Evolutionary conservation across 129 eudicot species (phyloP).

Genomic region (Flaveria brownii): DNA sequence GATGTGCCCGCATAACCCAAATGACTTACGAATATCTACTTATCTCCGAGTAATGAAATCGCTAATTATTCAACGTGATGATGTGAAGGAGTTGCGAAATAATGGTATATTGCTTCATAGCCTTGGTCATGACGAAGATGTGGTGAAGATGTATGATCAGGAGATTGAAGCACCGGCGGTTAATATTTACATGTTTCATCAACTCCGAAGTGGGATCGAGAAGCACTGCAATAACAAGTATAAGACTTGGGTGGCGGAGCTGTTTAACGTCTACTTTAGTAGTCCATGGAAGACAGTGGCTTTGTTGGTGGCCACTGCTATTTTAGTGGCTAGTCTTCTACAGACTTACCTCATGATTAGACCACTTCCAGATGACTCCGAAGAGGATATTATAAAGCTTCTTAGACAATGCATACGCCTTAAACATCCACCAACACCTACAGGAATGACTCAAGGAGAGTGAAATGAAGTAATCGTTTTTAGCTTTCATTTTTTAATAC

Average conservation of each 20-base stretch:
- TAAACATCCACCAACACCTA: not conserved
- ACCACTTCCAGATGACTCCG: conserved; percentile 30
- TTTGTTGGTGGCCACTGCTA: conserved; percentile 39
- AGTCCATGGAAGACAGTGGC: conserved; percentile 52
- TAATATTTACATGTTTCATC: conserved; percentile 7
- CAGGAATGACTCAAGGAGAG: not conserved
- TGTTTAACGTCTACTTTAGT: conserved; percentile 33
- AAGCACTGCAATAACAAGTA: conserved; percentile 30
- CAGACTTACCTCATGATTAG: conserved; percentile 38
- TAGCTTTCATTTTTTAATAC: too few relatives aligned
- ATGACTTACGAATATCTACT: conserved; percentile 29
- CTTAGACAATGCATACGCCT: conserved; percentile 23
- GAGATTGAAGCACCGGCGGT: conserved; percentile 36
- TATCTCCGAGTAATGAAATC: conserved; percentile 42
- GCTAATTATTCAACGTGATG: conserved; percentile 29
- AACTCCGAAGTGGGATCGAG: conserved; percentile 23
- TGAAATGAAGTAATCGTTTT: not conserved
- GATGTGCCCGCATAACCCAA: conserved; percentile 37
- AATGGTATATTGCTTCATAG: conserved; percentile 23
- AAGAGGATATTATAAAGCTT: conserved; percentile 18
- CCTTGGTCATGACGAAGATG: conserved; percentile 38
- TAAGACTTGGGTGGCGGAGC: conserved; percentile 44
- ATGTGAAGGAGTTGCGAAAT: conserved; percentile 39
- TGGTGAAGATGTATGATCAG: conserved; percentile 34
- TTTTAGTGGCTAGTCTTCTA: conserved; percentile 32